Conservation (phyloP, 1,284 basidiomycete species). For the Tilletia indica region DNA sequence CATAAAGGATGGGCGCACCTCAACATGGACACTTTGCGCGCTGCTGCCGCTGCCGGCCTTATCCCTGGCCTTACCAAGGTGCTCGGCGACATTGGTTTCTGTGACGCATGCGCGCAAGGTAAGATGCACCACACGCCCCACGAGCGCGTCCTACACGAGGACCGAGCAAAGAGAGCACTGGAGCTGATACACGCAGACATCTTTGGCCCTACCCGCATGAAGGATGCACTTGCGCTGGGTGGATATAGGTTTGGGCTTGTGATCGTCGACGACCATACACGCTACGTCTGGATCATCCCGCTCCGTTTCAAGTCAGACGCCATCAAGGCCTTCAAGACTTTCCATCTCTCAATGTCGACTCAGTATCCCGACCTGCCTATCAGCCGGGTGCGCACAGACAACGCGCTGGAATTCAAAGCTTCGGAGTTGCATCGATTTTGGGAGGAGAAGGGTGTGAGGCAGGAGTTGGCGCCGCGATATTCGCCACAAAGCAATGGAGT, state of each 20-base stretch:
- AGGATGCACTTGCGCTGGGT: not conserved
- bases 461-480: constrained; percentile 1
- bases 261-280: not conserved
- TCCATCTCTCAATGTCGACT: not conserved
- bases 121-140: not conserved
- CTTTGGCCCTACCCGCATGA: constrained; percentile 3
- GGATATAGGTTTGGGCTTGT: not conserved
- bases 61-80: not conserved
- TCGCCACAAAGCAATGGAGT: constrained; percentile 15
- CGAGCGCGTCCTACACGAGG: not conserved
- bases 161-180: not conserved
- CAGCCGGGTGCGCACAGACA: not conserved
- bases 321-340: not conserved
- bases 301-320: not conserved
- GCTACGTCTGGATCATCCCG: not conserved
- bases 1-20: not conserved
- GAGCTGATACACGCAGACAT: constrained; percentile 10
- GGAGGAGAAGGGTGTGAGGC: constrained; percentile 2
- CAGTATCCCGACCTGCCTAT: not conserved
- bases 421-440: not conserved
- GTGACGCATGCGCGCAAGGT: not conserved
- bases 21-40: not conserved
- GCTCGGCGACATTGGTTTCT: constrained; percentile 1
- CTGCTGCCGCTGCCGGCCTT: not conserved
- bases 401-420: constrained; percentile 1